A percentile compares a stretch with the other conserved stretches of the same genome.
These are phyloP conservation scores for Gaeumannomyces tritici DNA, from an alignment of 2,329 filamentous ascomycete species.

Conservation along the genomic window DNA sequence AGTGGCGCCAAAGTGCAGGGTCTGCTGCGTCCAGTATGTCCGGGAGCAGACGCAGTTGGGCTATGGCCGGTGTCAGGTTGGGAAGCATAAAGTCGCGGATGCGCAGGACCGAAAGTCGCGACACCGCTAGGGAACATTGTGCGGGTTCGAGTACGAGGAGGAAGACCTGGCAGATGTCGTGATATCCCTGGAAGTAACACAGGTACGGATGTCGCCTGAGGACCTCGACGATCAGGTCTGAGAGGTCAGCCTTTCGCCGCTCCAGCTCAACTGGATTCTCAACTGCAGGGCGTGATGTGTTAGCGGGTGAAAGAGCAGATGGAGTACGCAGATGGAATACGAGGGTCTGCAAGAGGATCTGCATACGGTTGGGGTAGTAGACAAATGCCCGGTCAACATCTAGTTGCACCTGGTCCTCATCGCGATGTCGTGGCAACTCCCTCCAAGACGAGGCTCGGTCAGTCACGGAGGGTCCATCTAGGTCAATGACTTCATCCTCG, in stretches of 20 bases:
- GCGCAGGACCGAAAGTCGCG: constrained; percentile 77
- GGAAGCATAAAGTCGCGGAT: constrained; percentile 98
- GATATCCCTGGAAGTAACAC: constrained; percentile 96
- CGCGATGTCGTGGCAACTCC: constrained; percentile 62
- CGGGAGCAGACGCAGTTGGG: constrained; percentile 81
- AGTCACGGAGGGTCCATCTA: constrained; percentile 7
- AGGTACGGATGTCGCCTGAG: constrained; percentile 74
- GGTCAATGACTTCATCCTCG: constrained; percentile 10
- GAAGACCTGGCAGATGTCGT: constrained; percentile 95
- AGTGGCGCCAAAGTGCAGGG: constrained; percentile 59
- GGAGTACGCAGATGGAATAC: not conserved
- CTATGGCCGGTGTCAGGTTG: constrained; percentile 67
- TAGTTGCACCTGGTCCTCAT: constrained; percentile 84
- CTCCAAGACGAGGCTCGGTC: constrained; percentile 35
- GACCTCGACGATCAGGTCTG: constrained; percentile 68
- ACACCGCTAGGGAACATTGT: constrained; percentile 52
- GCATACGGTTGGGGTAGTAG: constrained; percentile 77
- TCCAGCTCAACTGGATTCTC: constrained; percentile 60
- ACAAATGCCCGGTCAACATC: constrained; percentile 97
- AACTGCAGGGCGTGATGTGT: constrained; percentile 32
- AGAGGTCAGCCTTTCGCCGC: constrained; percentile 65
- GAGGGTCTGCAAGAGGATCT: not conserved
- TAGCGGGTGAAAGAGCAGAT: not conserved
- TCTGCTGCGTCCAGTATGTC: constrained; percentile 69
- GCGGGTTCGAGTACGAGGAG: constrained; percentile 68